phyloP scores from a whole-genome alignment of 2,329 filamentous ascomycete genomes.

The Cytospora leucostoma region DNA sequence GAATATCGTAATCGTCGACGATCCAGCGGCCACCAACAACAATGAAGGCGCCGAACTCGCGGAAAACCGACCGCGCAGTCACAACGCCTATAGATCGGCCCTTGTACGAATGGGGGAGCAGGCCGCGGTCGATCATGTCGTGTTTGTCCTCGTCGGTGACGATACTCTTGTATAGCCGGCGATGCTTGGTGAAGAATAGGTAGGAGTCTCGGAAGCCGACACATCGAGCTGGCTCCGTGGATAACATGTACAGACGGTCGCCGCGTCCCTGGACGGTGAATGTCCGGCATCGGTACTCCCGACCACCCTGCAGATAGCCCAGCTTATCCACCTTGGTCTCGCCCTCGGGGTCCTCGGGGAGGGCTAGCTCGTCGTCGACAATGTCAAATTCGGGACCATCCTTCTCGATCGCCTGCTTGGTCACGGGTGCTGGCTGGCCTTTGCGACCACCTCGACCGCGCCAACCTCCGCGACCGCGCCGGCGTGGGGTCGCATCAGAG shows the following conservation, averaged over 20 bases:
- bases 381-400: constrained; percentile 92
- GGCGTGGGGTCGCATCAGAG: constrained; percentile 57
- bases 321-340: constrained; percentile 92
- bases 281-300: constrained; percentile 93
- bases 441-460: constrained; percentile 64
- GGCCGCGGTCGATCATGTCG: constrained; percentile 90
- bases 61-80: constrained; percentile 92
- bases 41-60: constrained; percentile 93
- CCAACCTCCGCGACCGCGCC: constrained; percentile 72
- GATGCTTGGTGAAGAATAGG: constrained; percentile 98
- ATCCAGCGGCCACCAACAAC: constrained; percentile 87
- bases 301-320: constrained; percentile 77
- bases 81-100: constrained; percentile 96
- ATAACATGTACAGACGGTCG: constrained; percentile 93
- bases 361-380: constrained; percentile 83
- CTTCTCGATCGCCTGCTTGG: constrained; percentile 87
- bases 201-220: constrained; percentile 98
- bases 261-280: constrained; percentile 87
- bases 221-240: constrained; percentile 93
- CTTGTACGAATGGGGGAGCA: constrained; percentile 98
- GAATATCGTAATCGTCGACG: constrained; percentile 85
- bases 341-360: constrained; percentile 85
- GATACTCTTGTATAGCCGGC: constrained; percentile 95
- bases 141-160: constrained; percentile 96
- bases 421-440: constrained; percentile 71